Evolutionary conservation across 2,329 filamentous ascomycete species (phyloP), one percentile per base, ranked within the genome.

Genomic region (Penicillium sp.): DNA sequence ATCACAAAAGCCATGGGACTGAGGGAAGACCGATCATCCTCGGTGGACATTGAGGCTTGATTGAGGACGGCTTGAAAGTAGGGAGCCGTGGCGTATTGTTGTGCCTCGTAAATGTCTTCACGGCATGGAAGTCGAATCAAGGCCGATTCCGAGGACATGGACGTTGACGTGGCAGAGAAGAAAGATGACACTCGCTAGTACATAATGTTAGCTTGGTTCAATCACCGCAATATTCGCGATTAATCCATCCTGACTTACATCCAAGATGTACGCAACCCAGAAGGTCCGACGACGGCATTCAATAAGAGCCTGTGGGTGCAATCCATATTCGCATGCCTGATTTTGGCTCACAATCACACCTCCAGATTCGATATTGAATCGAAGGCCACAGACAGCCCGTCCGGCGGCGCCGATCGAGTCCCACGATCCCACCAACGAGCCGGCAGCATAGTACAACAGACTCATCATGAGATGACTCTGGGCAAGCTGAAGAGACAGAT

Each of bases 201-300:
- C 6, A 41, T 16, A 22, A 49, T 27, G n/a, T 60, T 66, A 36
- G 70, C 60, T 50, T 16, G 35, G 2, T 39, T n/a, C 43, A 39
- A 60, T 31, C n/a, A 27, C 24, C 16, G 14, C 6, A n/a, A 3
- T 4, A 7, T 40, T 2, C 14, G 19, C 9, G 7, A 6, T 6
- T 7, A 11, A 39, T 39, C 1, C 19, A 5, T 16, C n/a, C 10
- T 2, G 2, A 51, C 81, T 78, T 73, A 83, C 81, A 74, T 92
- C 89, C 72, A 90, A 82, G 65, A 91, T 77, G 65, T 88, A 90
- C 53, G 86, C 83, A 31, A 86, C 85, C 89, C 89, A 92, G 68
- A 91, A 88, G 0, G 88, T 91, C 56, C 89, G 81, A 62, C 89
- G 82, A 60, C 86, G 82, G 66, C 87, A 88, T 73, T 92, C 89